These are phyloP conservation scores for Phyllosticta citribraziliensis DNA, from an alignment of 2,329 filamentous ascomycete genomes.

Conservation along the genomic window DNA sequence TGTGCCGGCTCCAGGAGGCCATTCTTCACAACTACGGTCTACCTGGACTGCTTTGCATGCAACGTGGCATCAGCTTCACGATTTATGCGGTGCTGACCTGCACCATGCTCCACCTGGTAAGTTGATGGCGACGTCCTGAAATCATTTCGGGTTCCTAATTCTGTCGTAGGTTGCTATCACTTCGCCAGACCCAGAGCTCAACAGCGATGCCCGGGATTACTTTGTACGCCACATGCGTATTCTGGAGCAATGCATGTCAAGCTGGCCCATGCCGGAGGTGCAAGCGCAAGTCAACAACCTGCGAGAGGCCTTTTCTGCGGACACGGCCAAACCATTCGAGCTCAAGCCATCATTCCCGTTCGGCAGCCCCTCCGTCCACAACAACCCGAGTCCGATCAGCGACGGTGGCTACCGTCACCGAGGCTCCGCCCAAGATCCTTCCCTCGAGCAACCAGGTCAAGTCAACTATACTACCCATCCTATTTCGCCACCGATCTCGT, in stretches of 20 bases:
- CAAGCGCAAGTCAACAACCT: constrained; percentile 83
- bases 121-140: constrained; percentile 27
- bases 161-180: constrained; percentile 71
- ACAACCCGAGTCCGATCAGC: constrained; percentile 50
- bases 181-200: constrained; percentile 82
- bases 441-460: constrained; percentile 43
- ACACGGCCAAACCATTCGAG: constrained; percentile 75
- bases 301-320: constrained; percentile 82
- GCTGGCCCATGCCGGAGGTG: constrained; percentile 84
- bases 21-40: constrained; percentile 68
- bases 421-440: constrained; percentile 36
- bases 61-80: constrained; percentile 85
- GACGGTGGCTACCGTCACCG: constrained; percentile 42
- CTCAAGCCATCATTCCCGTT: constrained; percentile 82
- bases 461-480: constrained; percentile 60
- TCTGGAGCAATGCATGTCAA: constrained; percentile 70
- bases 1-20: constrained; percentile 81
- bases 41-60: constrained; percentile 79
- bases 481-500: constrained; percentile 72
- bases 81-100: constrained; percentile 89
- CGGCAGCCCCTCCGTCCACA: constrained; percentile 61
- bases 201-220: constrained; percentile 73
- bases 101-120: constrained; percentile 84
- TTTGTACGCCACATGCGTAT: constrained; percentile 93
- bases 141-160: constrained; percentile 17